Evolutionary conservation across 129 eudicot genomes (phyloP).

Genomic region (Sambucus nigra): DNA sequence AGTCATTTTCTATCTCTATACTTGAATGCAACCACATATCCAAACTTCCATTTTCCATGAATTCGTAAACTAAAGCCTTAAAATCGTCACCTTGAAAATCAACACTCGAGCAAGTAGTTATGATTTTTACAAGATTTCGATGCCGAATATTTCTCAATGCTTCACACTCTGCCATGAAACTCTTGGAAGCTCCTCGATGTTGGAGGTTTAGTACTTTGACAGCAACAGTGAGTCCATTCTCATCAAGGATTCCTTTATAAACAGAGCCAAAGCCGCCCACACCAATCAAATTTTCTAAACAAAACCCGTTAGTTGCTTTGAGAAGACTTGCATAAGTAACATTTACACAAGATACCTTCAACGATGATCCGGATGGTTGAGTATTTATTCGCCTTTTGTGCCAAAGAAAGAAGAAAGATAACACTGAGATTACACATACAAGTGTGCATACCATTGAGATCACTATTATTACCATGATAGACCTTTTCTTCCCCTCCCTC

Average conservation of each 20-base stretch:
- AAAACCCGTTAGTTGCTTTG: constrained; percentile 42
- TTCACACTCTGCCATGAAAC: constrained; percentile 31
- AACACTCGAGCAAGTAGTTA: constrained; percentile 36
- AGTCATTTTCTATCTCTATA: background rate
- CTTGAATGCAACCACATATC: constrained; percentile 26
- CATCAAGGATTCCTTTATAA: constrained; percentile 26
- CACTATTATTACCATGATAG: constrained; percentile 14
- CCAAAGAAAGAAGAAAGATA: constrained; percentile 13
- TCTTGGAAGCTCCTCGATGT: constrained; percentile 22
- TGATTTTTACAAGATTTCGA: constrained; percentile 31
- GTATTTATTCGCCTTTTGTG: constrained; percentile 8
- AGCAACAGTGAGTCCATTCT: constrained; percentile 17
- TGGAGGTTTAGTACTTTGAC: constrained; percentile 37
- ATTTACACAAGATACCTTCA: constrained; percentile 11
- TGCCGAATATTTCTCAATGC: constrained; percentile 35
- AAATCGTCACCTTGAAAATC: constrained; percentile 30
- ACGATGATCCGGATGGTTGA: background rate
- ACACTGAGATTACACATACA: background rate
- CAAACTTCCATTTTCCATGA: constrained; percentile 40
- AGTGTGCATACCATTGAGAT: constrained; percentile 11
- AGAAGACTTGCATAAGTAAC: constrained; percentile 28
- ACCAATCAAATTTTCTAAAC: constrained; percentile 23
- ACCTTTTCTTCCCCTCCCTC: background rate
- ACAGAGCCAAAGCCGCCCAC: constrained; percentile 27
- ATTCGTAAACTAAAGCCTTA: constrained; percentile 42